phyloP scores from a whole-genome alignment of 257 asterid genomes.

The Nicotiana tabacum region DNA sequence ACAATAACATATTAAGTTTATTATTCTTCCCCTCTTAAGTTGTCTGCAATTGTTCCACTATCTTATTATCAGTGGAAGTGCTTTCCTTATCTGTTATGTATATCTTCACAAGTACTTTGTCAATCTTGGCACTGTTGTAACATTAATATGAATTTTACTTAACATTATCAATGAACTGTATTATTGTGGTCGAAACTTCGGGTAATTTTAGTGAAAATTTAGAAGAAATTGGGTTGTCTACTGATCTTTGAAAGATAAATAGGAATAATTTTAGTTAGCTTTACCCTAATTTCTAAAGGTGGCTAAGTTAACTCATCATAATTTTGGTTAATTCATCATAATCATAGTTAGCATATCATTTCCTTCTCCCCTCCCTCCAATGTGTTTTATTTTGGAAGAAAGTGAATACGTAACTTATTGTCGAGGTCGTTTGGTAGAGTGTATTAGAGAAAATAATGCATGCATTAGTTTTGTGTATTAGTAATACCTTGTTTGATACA shows the following conservation, averaged over 20 bases:
- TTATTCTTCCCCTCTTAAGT: not conserved
- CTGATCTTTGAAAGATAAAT: too few species aligned
- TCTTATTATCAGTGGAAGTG: not conserved
- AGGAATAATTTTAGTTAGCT: not conserved
- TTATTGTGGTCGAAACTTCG: not conserved
- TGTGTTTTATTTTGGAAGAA: too few species aligned
- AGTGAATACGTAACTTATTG: too few species aligned
- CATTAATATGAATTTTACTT: not conserved
- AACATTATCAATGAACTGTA: not conserved
- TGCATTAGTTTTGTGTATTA: too few species aligned
- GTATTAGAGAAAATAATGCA: too few species aligned
- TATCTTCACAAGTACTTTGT: not conserved
- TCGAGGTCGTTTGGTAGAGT: too few species aligned
- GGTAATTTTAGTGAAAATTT: not conserved
- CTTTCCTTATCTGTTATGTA: not conserved
- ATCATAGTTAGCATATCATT: too few species aligned
- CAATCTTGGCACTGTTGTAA: not conserved
- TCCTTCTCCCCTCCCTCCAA: too few species aligned
- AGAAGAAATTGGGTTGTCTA: not conserved
- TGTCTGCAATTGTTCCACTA: not conserved
- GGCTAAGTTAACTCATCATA: too few species aligned
- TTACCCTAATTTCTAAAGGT: not conserved
- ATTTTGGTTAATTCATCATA: too few species aligned
- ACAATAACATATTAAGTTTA: not conserved
- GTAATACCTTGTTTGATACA: too few species aligned